phyloP scores from a whole-genome alignment of 768 basidiomycete genomes.

The Punctularia strigosozonata region DNA sequence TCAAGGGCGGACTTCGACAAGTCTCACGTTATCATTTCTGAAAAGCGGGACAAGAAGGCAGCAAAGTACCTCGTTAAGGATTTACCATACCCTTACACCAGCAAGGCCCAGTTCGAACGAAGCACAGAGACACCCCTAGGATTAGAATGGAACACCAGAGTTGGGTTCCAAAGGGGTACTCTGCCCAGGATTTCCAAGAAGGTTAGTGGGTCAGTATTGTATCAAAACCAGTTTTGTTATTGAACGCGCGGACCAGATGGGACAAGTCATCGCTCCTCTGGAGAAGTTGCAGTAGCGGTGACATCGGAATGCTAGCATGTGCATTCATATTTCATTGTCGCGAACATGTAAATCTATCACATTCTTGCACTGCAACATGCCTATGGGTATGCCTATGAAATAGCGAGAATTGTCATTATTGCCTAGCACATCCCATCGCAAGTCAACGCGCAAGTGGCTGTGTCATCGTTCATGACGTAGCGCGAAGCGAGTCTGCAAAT shows the following conservation, averaged over 20 bases:
- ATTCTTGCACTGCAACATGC: no score
- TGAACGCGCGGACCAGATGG: slow-evolving; percentile 35
- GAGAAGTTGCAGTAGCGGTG: slow-evolving; percentile 32
- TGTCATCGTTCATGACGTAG: no score
- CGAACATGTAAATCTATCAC: no score
- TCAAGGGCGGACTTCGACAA: slow-evolving; percentile 78
- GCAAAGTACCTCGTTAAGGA: slow-evolving; percentile 84
- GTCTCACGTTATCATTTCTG: slow-evolving; percentile 88
- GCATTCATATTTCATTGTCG: no score
- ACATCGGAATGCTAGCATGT: no score
- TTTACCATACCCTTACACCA: slow-evolving; percentile 90
- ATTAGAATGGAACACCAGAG: slow-evolving; percentile 86
- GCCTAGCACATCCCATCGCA: no score
- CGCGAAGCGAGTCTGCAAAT: no score
- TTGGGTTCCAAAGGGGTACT: slow-evolving; percentile 75
- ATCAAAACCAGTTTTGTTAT: neutral
- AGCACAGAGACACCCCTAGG: slow-evolving; percentile 75
- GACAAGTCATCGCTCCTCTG: slow-evolving; percentile 57
- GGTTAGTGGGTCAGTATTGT: slow-evolving; percentile 25
- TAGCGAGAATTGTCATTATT: no score
- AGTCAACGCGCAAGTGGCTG: no score
- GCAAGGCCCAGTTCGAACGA: slow-evolving; percentile 84
- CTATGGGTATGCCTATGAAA: no score
- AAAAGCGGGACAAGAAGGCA: slow-evolving; percentile 91
- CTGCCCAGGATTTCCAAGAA: slow-evolving; percentile 82